Evolutionary conservation across 768 basidiomycete species (phyloP), one percentile per base, ranked within the genome.

Genomic region (Strobilomyces dryophilus): DNA sequence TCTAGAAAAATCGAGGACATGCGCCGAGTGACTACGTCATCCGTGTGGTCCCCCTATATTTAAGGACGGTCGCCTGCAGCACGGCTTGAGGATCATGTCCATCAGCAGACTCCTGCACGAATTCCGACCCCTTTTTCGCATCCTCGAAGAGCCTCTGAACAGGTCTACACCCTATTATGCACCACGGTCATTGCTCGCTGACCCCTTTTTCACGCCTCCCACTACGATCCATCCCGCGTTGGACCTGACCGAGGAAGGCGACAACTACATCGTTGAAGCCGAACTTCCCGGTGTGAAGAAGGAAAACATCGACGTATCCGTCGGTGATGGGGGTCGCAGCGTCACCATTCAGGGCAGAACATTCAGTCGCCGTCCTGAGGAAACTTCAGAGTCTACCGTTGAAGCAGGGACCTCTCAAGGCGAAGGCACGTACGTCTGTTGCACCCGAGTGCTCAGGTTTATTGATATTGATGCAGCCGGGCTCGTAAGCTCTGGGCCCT

Each of bases 221-320:
- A 44, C 57, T 20, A 55, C 63, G 9, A 27, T 74, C 39, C 73
- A 78, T 27, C 86, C 87, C 15, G 79, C 83, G 0, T 74, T 91
- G 7, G 88, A 92, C 57, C 67, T 91, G 8, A 74, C 76, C 4
- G 89, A 92, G 58, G 78, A 83, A 53, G 81, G 77, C 1, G 75
- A 82, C 65, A 73, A 76, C 37, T 90, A 86, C 58, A 56, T 88
- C 47, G 72, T 92, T 39, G 85, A 90, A 61, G 87, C 87, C 2
- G 89, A 92, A 61, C 62, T 92, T 26, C 89, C 89, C 20, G 88
- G 89, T 1, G 81, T 91, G 26, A 83, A 81, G 66, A 89, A 84
- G 73, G 87, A 90, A 59, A 82, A 89, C 61, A 64, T 90, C 9
- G 79, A 87, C 51, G 77, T 91, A 47, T 77, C 81, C 8, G 74